Percentiles rank a stretch among this genome's conserved stretches.
These are phyloP conservation scores for Pseudogymnoascus sp. DNA, from an alignment of 2,329 filamentous ascomycete species.

Conservation along the genomic window DNA sequence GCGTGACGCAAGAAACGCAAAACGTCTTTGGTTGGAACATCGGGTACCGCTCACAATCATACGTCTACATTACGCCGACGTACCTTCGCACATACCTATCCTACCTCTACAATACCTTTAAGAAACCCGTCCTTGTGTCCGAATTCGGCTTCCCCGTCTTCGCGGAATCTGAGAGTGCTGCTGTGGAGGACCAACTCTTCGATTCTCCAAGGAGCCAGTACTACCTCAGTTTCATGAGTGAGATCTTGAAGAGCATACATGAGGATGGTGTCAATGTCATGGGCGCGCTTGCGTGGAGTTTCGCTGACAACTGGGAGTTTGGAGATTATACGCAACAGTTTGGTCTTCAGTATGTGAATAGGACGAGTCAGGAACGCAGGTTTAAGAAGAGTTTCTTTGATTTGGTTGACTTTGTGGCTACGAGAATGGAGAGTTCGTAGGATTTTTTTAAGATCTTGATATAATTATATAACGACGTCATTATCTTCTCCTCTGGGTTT, in stretches of 20 bases:
- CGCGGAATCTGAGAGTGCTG: constrained; percentile 37
- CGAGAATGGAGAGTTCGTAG: constrained; percentile 9
- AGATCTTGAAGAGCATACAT: constrained; percentile 39
- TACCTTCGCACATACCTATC: constrained; percentile 50
- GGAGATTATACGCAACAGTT: constrained; percentile 32
- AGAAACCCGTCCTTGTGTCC: constrained; percentile 37
- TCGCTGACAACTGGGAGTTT: constrained; percentile 33
- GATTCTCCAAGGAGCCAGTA: constrained; percentile 40
- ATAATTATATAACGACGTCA: background rate
- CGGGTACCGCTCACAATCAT: constrained; percentile 48
- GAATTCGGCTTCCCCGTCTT: constrained; percentile 55
- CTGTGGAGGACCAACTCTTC: constrained; percentile 38
- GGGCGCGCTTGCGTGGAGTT: constrained; percentile 40
- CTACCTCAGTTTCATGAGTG: constrained; percentile 39
- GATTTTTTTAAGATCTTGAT: background rate
- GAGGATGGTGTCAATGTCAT: constrained; percentile 41
- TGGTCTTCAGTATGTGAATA: constrained; percentile 42
- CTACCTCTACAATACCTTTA: constrained; percentile 56
- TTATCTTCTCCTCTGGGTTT: background rate
- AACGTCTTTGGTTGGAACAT: constrained; percentile 50
- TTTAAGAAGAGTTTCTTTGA: constrained; percentile 46
- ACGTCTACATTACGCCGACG: constrained; percentile 52
- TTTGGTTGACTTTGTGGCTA: constrained; percentile 38
- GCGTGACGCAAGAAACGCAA: constrained; percentile 41
- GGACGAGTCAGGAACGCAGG: constrained; percentile 36